Base-by-base conservation (phyloP, 2,329 filamentous ascomycete species). In the Westerdykella ornata region DNA sequence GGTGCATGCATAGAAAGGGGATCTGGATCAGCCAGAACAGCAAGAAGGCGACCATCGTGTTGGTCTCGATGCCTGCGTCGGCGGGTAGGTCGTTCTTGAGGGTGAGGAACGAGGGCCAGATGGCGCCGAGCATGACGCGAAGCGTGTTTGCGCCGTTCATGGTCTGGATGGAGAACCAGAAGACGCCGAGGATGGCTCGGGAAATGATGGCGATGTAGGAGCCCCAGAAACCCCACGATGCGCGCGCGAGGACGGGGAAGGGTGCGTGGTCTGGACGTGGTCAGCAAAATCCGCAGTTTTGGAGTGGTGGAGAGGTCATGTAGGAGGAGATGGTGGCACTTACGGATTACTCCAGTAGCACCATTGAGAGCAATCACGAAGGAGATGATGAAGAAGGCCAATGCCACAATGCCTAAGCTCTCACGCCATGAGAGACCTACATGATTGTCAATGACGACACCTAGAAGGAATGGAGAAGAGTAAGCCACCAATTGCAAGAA, bases 101-200 rank as follows among this genome's bases (percentile, higher is more conserved):
- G 1, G 67, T 65, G 1, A 69, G 59, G 48, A 77, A 81, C 8
- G 70, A 74, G 0, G 78, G 78, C 73, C 76, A 80, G 47, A 79
- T 78, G 1, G 75, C 74, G 6, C 69, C 69, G 12, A 78, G 52
- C 62, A 76, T 75, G 33, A 73, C 71, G 4, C 66, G 64, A 7
- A 77, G 67, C 0, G 70, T 68, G 42, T 76, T 75, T 0, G 74
- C 78, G 0, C 81, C 80, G 47, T 81, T 81, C 45, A 78, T 77
- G 31, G 76, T 78, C 49, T 84, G 79, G 35, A 84, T 81, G 0
- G 80, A 78, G 39, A 83, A 78, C 82, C 76, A 79, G 60, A 80
- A 77, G 14, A 78, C 57, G 4, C 75, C 75, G 3, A 78, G 69
- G 42, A 78, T 72, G 30, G 70, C 68, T 9, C 75, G 68, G 0